Base-by-base conservation (phyloP, 2,329 filamentous ascomycete species). In the Dactylellina drechsleri region DNA sequence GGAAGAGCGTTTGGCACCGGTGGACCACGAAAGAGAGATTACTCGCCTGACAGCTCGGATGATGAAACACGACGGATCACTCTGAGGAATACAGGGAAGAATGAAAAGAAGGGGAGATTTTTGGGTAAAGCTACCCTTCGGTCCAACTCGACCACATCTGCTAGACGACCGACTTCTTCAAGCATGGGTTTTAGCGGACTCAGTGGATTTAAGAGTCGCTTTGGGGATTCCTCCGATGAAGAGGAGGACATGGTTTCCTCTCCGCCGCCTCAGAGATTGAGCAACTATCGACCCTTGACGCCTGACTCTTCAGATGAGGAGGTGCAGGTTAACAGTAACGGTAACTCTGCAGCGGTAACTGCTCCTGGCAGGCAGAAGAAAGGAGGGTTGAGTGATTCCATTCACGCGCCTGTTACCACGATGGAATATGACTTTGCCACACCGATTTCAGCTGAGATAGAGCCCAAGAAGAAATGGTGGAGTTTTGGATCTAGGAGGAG, bases 381-480 rank as follows among this genome's bases (percentile, higher is more conserved):
- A 20, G 61, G 50, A 12, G 66, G 66, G n/a, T 40, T 62, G 23
- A 5, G 16, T 8, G 43, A 64, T 23, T 66, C 70, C 3, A 8
- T 50, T 16, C 60, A 66, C 31, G 70, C 62, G 4, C 70, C 70
- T 23, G 62, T 31, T n/a, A 53, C 45, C 5, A 23, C 62, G 43
- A 47, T 6, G 23, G 58, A 59, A 16, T 73, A 66, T 49, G 68
- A 58, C 12, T 74, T 67, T 28, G 56, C 61, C 2, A 64, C 70
- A 4, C n/a, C 58, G 2, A 62, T 74, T 15, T 67, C 70, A 4
- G 62, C 62, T 2, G 62, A 67, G 23, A 54, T 67, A 4, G 15
- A 57, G 26, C 70, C 70, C 13, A 74, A 74, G 70, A 74, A 74
- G 62, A 74, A 74, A 23, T 74, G 70, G 70, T 74, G 70, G 70